phyloP scores from a whole-genome alignment of 2,329 filamentous ascomycete species.

The Calonectria montana region DNA sequence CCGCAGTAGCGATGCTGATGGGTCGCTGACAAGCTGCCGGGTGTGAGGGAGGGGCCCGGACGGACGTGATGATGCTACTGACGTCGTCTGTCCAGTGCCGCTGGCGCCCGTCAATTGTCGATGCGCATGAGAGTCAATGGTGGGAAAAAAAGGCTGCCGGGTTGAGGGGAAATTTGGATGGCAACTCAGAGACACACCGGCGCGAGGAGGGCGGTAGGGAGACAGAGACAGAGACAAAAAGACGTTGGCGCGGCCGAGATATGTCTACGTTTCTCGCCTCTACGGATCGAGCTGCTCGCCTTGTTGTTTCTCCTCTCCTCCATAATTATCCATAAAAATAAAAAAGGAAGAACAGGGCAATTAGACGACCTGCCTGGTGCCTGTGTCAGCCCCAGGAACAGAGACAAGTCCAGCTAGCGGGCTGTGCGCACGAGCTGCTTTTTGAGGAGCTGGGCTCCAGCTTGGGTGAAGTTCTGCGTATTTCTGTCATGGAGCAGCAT shows the following conservation, averaged over 20 bases:
- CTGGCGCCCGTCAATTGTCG: not conserved
- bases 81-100: not conserved
- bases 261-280: not conserved
- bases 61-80: not conserved
- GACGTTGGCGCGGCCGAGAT: not conserved
- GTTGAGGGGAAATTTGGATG: not conserved
- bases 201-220: conserved; percentile 7
- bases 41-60: conserved; percentile 3
- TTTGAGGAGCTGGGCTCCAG: conserved; percentile 12
- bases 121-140: not conserved
- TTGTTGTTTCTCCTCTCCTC: not conserved
- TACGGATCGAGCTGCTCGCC: not conserved
- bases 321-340: conserved; percentile 13
- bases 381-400: conserved; percentile 14
- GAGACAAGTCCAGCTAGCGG: conserved; percentile 28
- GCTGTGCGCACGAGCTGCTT: conserved; percentile 29
- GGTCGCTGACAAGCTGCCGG: not conserved
- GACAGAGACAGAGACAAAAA: not conserved
- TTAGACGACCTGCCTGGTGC: conserved; percentile 4
- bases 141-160: not conserved
- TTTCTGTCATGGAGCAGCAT: not conserved
- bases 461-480: conserved; percentile 4
- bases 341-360: conserved; percentile 7
- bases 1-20: not conserved
- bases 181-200: conserved; percentile 1